Base-by-base conservation (phyloP, 176 grass and related monocot genomes). In the Tillandsia fasciculata region DNA sequence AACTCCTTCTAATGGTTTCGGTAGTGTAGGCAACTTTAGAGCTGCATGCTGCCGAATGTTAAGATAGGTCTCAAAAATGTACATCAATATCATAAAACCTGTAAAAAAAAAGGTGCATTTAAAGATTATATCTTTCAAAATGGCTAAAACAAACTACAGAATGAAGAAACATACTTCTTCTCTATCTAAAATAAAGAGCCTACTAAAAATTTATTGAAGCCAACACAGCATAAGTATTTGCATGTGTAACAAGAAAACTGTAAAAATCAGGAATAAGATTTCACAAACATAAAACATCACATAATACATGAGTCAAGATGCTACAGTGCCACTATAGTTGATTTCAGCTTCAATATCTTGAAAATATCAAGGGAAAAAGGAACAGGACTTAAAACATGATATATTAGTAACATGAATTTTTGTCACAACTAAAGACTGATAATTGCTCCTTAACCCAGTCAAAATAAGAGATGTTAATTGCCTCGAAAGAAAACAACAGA, bases 31-130 rank as follows among this genome's bases (percentile, higher is more conserved):
- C 49, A 88, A 27, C 63, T 88, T 90, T 33, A 93, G 87, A 47
- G 87, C 80, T 48, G 74, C 74, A 84, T 93, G 90, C 82, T 99
- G 95, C 49, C 95, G 84, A 48, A 80, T 82, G 77, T 99, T 87
- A 59, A 99, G 81, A 67, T 99, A 99, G 52, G 95, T 90, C 82
- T 99, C 95, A 80, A 99, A 90, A 74, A 99, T 73, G 70, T 94
- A 93, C 83, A 88, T 88, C 24, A 88, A 76, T 79, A 88, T 78
- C 95, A 99, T 99, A 84, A 99, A 93, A 67, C 90, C 95, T 99
- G 84, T 68, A 90, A 81, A 73, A 63, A 63, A 20, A 24, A 24
- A 24, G 33, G 33, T 61, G 2, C 3, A 61, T 23, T 61, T n/a
- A 61, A 7, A 42, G 33, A 4, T 7, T 42, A 42, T 33, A 33